Evolutionary conservation across 2,329 filamentous ascomycete genomes (phyloP).

Genomic region (Metarhizium sp.): DNA sequence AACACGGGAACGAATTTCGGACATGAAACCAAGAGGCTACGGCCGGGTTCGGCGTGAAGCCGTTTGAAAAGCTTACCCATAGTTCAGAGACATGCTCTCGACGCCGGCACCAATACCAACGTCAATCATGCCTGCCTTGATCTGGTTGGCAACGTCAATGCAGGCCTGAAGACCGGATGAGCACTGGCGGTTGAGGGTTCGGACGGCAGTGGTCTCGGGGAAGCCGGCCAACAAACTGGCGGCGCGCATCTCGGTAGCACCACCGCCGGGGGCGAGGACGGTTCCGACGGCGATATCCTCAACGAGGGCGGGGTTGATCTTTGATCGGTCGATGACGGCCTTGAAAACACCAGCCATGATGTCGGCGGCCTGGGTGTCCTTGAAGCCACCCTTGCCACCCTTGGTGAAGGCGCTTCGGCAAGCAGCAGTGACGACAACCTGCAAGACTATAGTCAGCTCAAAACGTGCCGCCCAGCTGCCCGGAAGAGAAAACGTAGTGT

Average conservation of each 20-base stretch:
- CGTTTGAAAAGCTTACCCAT: conserved; percentile 52
- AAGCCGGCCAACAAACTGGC: conserved; percentile 87
- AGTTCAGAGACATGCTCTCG: conserved; percentile 91
- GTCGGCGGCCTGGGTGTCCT: conserved; percentile 84
- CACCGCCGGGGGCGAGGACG: conserved; percentile 85
- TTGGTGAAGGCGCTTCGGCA: conserved; percentile 89
- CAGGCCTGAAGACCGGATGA: conserved; percentile 87
- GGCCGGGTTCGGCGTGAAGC: neutral
- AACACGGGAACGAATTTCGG: neutral
- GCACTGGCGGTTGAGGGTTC: conserved; percentile 88
- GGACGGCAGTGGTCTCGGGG: conserved; percentile 75
- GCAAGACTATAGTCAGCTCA: conserved; percentile 14
- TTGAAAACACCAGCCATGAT: conserved; percentile 77
- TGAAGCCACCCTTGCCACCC: conserved; percentile 88
- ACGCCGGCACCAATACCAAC: conserved; percentile 89
- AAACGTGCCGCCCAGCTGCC: neutral
- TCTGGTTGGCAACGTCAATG: conserved; percentile 89
- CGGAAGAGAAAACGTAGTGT: neutral
- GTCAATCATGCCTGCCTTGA: conserved; percentile 87
- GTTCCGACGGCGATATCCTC: conserved; percentile 90
- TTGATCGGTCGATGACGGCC: conserved; percentile 72
- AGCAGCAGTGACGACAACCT: conserved; percentile 85
- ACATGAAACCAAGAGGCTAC: neutral
- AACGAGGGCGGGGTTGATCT: conserved; percentile 78
- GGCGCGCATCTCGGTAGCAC: conserved; percentile 93